A percentile compares a stretch with the other conserved stretches of the same genome.
These are phyloP conservation scores for Fusarium sp. DNA, from an alignment of 2,329 filamentous ascomycete species.

Conservation along the genomic window DNA sequence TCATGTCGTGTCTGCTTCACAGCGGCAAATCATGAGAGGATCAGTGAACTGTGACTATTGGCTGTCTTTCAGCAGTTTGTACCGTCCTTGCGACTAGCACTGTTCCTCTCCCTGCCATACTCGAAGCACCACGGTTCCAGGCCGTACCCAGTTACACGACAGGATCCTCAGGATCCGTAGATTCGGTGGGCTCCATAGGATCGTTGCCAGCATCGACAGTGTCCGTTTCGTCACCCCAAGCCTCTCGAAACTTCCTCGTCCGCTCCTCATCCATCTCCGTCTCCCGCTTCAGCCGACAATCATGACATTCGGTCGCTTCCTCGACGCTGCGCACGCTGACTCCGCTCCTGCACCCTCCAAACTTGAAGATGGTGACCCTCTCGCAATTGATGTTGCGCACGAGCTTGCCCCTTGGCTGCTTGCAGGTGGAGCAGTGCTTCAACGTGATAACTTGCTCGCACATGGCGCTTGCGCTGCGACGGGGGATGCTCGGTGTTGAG, in stretches of 20 bases:
- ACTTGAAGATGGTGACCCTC: not conserved
- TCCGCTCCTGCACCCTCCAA: not conserved
- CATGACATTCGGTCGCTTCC: not conserved
- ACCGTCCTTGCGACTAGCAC: no score
- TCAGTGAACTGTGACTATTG: no score
- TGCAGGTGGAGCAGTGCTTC: not conserved
- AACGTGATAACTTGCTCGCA: conserved; percentile 10
- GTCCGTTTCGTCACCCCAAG: not conserved
- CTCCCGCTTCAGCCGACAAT: not conserved
- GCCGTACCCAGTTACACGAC: no score
- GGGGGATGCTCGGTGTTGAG: rapidly evolving
- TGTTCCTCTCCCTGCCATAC: no score
- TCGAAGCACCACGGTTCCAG: no score
- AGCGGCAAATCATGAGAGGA: no score
- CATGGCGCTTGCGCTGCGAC: not conserved
- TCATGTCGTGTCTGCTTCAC: no score
- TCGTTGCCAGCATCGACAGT: no score
- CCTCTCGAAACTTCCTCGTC: not conserved
- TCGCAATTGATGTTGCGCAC: conserved; percentile 12
- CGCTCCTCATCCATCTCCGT: not conserved
- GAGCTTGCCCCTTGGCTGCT: not conserved
- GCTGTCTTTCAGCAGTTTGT: no score
- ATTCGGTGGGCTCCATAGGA: no score
- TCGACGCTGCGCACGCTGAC: not conserved
- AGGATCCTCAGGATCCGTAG: no score